phyloP scores from a whole-genome alignment of 345 rosid genomes.

The Arabidopsis thaliana region DNA sequence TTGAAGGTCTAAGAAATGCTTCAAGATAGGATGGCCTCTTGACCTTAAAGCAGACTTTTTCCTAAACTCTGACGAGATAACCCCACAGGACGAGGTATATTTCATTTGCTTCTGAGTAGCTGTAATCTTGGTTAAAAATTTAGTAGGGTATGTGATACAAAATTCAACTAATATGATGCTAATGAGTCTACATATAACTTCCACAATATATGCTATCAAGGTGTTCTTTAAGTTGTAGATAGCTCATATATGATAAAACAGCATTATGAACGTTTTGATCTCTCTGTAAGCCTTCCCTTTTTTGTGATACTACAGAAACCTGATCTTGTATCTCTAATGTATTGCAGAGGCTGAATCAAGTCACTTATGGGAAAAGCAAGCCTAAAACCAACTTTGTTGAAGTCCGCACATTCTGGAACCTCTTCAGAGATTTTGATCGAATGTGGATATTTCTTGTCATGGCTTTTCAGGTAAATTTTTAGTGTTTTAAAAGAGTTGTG shows the following conservation, averaged over 20 bases:
- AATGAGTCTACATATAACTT: conserved; percentile 1
- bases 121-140: background rate
- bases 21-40: conserved; percentile 77
- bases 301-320: conserved; percentile 27
- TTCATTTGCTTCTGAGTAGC: conserved; percentile 7
- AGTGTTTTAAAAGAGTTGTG: conserved; percentile 17
- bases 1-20: conserved; percentile 76
- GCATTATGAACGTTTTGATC: background rate
- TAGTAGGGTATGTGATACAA: background rate
- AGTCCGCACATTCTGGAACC: conserved; percentile 95
- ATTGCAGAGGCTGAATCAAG: conserved; percentile 65
- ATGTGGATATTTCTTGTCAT: conserved; percentile 96
- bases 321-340: conserved; percentile 21
- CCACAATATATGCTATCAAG: background rate
- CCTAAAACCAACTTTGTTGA: conserved; percentile 98
- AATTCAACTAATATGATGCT: background rate
- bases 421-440: conserved; percentile 90
- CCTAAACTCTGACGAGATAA: conserved; percentile 54
- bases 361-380: conserved; percentile 53
- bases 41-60: conserved; percentile 68
- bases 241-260: conserved; percentile 22
- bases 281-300: conserved; percentile 19
- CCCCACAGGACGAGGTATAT: conserved; percentile 53
- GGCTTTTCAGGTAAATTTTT: conserved; percentile 80
- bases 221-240: conserved; percentile 9